A percentile compares a stretch with the other conserved stretches of the same genome.
phyloP scores from a whole-genome alignment of 2,329 filamentous ascomycete species.

The Monascus ruber region DNA sequence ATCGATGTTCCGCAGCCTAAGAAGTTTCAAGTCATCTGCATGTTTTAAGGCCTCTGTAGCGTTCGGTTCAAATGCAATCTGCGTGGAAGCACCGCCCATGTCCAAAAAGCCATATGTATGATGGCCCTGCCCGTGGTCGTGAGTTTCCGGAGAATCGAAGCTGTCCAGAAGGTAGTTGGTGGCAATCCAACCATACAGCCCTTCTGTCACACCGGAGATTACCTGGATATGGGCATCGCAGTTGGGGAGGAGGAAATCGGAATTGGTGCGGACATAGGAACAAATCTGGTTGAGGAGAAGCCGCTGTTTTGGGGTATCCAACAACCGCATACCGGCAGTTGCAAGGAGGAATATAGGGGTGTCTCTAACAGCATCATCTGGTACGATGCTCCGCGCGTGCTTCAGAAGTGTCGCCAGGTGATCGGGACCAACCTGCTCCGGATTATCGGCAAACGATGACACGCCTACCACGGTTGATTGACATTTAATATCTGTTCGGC shows the following conservation, averaged over 20 bases:
- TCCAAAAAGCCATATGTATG: constrained; percentile 96
- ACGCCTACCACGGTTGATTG: constrained; percentile 41
- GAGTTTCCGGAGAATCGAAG: constrained; percentile 65
- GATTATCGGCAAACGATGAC: constrained; percentile 73
- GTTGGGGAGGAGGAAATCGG: constrained; percentile 76
- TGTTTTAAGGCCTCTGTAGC: constrained; percentile 81
- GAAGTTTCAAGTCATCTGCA: constrained; percentile 72
- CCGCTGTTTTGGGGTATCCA: constrained; percentile 61
- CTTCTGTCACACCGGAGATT: constrained; percentile 90
- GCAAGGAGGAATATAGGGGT: constrained; percentile 93
- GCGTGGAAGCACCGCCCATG: constrained; percentile 95
- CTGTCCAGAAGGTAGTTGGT: constrained; percentile 90
- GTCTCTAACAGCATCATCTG: constrained; percentile 60
- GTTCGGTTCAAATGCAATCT: constrained; percentile 96
- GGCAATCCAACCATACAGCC: constrained; percentile 93
- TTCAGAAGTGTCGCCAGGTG: constrained; percentile 70
- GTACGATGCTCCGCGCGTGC: constrained; percentile 70
- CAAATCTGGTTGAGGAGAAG: constrained; percentile 69
- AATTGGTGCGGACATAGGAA: constrained; percentile 64
- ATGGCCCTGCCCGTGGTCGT: constrained; percentile 75
- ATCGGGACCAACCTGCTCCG: constrained; percentile 64
- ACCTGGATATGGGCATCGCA: constrained; percentile 84
- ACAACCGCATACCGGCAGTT: constrained; percentile 84
- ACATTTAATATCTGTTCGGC: too few species aligned
- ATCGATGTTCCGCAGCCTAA: constrained; percentile 74